phyloP scores from a whole-genome alignment of 2,329 filamentous ascomycete genomes.

The Cladophialophora exuberans region DNA sequence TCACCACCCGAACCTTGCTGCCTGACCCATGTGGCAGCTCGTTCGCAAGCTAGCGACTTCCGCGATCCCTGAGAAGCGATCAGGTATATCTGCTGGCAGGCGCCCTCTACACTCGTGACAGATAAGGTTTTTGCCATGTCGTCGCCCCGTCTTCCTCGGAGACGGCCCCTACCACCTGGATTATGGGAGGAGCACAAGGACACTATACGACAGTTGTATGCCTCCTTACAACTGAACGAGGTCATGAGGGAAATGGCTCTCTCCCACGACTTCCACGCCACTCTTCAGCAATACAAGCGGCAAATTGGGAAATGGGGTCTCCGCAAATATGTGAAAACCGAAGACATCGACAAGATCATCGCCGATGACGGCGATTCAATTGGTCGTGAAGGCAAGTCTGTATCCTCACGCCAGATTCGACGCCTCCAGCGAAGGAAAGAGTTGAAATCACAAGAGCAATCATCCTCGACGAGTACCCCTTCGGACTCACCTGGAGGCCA shows the following conservation, averaged over 20 bases:
- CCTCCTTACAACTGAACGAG: background rate
- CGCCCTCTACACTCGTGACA: too few species aligned
- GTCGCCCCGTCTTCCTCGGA: too few species aligned
- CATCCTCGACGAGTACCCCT: too few species aligned
- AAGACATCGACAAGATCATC: background rate
- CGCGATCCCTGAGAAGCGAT: too few species aligned
- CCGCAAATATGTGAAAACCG: background rate
- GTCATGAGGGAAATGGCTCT: conserved; percentile 1
- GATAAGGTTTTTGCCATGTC: too few species aligned
- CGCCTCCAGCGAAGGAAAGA: background rate
- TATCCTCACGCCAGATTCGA: background rate
- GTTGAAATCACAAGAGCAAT: background rate
- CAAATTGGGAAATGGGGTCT: conserved; percentile 5
- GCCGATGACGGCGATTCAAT: background rate
- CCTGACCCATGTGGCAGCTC: too few species aligned
- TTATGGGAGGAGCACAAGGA: conserved; percentile 2
- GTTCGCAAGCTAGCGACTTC: too few species aligned
- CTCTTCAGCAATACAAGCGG: conserved; percentile 1
- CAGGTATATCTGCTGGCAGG: too few species aligned
- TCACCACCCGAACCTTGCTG: too few species aligned
- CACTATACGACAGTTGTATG: background rate
- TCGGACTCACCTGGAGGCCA: too few species aligned
- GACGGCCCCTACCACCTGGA: background rate
- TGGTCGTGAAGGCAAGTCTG: conserved; percentile 1
- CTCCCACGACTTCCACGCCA: background rate